Conservation (phyloP, 257 asterid species). For the Salvia miltiorrhiza region DNA sequence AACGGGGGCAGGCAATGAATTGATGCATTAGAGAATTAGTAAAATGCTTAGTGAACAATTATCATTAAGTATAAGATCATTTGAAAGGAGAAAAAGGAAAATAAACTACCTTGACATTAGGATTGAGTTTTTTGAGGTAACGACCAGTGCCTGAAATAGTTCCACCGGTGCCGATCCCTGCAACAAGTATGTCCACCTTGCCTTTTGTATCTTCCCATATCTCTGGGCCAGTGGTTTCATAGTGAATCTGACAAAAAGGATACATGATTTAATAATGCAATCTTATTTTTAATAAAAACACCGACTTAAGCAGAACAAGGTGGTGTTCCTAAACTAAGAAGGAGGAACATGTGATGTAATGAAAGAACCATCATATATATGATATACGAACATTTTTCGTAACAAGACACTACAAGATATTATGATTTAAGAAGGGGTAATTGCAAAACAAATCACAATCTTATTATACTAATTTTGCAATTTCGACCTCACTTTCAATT, state of each 20-base stretch:
- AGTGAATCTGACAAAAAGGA: conserved; percentile 56
- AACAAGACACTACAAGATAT: background rate
- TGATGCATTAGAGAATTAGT: background rate
- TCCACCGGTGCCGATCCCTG: conserved; percentile 99
- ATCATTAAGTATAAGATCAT: background rate
- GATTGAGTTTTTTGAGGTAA: conserved; percentile 67
- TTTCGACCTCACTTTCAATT: too few relatives aligned
- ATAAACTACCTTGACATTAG: conserved; percentile 61
- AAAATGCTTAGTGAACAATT: background rate
- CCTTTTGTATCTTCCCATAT: conserved; percentile 98
- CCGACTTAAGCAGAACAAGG: background rate
- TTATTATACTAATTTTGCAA: too few relatives aligned
- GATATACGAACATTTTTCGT: background rate
- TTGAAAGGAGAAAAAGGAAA: background rate
- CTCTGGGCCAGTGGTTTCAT: conserved; percentile 97
- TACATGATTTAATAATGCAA: background rate
- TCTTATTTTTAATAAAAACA: background rate
- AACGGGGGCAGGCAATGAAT: conserved; percentile 9
- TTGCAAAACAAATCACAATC: too few relatives aligned
- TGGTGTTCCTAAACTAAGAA: too few relatives aligned
- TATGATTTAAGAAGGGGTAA: too few relatives aligned
- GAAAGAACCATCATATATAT: too few relatives aligned
- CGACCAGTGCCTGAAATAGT: conserved; percentile 87
- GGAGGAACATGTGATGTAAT: too few relatives aligned
- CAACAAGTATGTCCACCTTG: conserved; percentile 86